phyloP scores from a whole-genome alignment of 2,329 filamentous ascomycete genomes.

The Neonectria ditissima region DNA sequence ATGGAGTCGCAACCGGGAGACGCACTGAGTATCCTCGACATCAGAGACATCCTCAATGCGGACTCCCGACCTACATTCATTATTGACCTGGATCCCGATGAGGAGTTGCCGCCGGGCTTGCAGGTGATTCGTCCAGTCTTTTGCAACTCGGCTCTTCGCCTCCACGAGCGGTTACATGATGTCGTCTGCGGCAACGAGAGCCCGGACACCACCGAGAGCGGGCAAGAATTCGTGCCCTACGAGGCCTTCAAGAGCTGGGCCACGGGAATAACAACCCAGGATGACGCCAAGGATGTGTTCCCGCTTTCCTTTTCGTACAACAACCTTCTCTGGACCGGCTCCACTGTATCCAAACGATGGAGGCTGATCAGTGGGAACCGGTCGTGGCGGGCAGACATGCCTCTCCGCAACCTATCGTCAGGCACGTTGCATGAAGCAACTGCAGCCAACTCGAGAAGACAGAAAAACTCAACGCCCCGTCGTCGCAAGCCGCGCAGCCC shows the following conservation, averaged over 20 bases:
- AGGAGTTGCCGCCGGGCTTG: constrained; percentile 31
- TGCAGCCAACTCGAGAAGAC: not conserved
- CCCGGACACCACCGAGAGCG: constrained; percentile 2
- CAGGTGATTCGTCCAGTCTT: constrained; percentile 50
- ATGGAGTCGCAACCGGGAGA: constrained; percentile 31
- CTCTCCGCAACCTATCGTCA: constrained; percentile 13
- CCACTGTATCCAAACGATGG: constrained; percentile 54
- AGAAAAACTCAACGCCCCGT: not conserved
- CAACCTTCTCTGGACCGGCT: constrained; percentile 53
- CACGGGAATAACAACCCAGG: constrained; percentile 55
- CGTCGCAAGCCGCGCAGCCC: not conserved
- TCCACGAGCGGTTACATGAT: constrained; percentile 50
- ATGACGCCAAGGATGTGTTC: constrained; percentile 59
- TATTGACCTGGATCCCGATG: constrained; percentile 53
- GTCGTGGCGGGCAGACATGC: constrained; percentile 43
- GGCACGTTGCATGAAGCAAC: constrained; percentile 4
- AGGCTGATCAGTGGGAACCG: constrained; percentile 56
- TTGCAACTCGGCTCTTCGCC: constrained; percentile 49
- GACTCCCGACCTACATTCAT: constrained; percentile 54
- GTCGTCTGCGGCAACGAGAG: constrained; percentile 38
- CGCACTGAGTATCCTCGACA: constrained; percentile 51
- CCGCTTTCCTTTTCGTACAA: constrained; percentile 54
- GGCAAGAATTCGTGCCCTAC: constrained; percentile 43
- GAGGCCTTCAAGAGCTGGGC: constrained; percentile 56
- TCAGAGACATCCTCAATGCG: constrained; percentile 58